Conservation (phyloP, 1,284 basidiomycete genomes). For the Hymenochaete sp. region DNA sequence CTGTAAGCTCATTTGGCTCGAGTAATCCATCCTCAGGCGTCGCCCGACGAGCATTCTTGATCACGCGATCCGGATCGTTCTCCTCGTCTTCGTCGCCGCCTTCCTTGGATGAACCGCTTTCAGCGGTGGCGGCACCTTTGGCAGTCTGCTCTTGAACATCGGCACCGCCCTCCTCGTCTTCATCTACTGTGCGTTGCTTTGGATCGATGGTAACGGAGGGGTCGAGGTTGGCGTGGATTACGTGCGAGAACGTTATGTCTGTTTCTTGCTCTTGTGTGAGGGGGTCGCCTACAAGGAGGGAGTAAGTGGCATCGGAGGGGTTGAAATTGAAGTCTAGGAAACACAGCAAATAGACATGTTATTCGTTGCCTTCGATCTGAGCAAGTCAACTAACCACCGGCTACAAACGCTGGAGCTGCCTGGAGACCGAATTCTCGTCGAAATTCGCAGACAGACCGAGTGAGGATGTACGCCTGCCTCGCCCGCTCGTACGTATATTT, state of each 20-base stretch:
- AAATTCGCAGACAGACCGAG: slow-evolving; percentile 59
- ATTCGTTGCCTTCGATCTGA: too few species aligned
- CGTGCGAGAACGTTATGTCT: slow-evolving; percentile 54
- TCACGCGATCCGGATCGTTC: slow-evolving; percentile 61
- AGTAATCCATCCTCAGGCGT: slow-evolving; percentile 64
- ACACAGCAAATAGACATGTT: too few species aligned
- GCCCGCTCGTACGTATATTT: slow-evolving; percentile 82
- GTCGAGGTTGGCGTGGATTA: slow-evolving; percentile 79
- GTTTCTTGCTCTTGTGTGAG: slow-evolving; percentile 47
- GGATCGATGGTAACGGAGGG: slow-evolving; percentile 35
- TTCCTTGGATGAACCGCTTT: not conserved
- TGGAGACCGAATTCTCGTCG: slow-evolving; percentile 37
- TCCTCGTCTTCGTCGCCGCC: slow-evolving; percentile 16
- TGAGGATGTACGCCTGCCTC: slow-evolving; percentile 63
- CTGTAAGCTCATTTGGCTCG: slow-evolving; percentile 48
- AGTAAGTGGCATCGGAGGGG: slow-evolving; percentile 80
- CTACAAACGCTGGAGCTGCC: slow-evolving; percentile 72
- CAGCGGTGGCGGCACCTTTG: not conserved
- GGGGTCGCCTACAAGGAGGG: slow-evolving; percentile 60
- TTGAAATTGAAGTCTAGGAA: slow-evolving; percentile 89
- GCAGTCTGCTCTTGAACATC: slow-evolving; percentile 1
- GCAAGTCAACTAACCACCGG: slow-evolving; percentile 53
- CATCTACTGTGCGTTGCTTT: slow-evolving; percentile 27
- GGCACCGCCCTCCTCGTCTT: slow-evolving; percentile 34
- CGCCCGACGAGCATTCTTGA: slow-evolving; percentile 69